A percentile compares a stretch with the other conserved stretches of the same genome.
Evolutionary conservation across 345 rosid genomes (phyloP).

Genomic region (Citropsis articulata): DNA sequence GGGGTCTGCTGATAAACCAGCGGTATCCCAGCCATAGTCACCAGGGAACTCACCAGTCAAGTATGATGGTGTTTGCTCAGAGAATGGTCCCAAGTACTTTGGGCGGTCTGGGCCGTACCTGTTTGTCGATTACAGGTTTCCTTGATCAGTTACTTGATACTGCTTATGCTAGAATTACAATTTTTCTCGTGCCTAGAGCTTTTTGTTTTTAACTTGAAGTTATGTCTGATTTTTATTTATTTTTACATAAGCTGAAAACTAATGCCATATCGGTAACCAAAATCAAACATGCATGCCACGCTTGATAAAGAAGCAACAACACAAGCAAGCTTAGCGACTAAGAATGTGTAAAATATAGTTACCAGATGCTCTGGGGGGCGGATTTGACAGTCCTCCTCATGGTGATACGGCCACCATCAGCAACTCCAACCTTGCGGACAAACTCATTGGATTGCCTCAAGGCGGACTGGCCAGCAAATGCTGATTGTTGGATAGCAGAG

Average conservation of each 20-base stretch:
- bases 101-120: slow-evolving; percentile 99
- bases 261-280: neutral
- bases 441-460: slow-evolving; percentile 70
- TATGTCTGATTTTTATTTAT: neutral
- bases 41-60: slow-evolving; percentile 93
- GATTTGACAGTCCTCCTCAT: slow-evolving; percentile 87
- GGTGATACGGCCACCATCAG: slow-evolving; percentile 59
- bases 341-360: slow-evolving; percentile 1
- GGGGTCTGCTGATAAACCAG: slow-evolving; percentile 91
- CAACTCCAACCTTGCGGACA: slow-evolving; percentile 59
- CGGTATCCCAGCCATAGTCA: slow-evolving; percentile 99
- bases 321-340: neutral
- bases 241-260: neutral
- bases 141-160: neutral
- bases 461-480: slow-evolving; percentile 75
- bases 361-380: slow-evolving; percentile 90
- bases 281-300: neutral
- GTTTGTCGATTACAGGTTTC: slow-evolving; percentile 14
- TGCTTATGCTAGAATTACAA: neutral
- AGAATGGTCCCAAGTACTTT: slow-evolving; percentile 93
- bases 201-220: neutral
- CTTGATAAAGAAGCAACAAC: neutral
- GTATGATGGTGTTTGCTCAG: slow-evolving; percentile 91
- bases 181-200: neutral
- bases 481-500: slow-evolving; percentile 77